Evolutionary conservation across 2,329 filamentous ascomycete genomes (phyloP).

Genomic region (Tolypocladium capitatum): DNA sequence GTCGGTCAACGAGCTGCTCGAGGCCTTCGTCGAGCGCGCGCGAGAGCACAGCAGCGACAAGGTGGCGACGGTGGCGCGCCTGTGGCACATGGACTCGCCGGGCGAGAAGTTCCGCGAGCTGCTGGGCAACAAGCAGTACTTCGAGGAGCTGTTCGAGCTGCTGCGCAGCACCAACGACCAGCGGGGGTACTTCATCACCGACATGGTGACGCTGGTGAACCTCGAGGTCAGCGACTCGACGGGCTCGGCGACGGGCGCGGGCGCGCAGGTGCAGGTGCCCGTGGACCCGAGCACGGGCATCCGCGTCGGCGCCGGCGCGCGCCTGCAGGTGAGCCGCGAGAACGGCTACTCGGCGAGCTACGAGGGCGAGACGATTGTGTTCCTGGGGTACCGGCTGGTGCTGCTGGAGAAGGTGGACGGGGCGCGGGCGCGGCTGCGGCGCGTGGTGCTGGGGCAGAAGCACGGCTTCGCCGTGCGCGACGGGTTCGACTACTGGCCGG

Average conservation of each 20-base stretch:
- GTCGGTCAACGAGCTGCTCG: conserved; percentile 13
- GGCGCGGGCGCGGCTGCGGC: conserved; percentile 11
- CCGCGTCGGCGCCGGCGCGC: conserved; percentile 7
- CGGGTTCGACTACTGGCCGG: conserved; percentile 14
- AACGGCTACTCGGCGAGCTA: conserved; percentile 10
- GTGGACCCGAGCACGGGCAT: conserved; percentile 9
- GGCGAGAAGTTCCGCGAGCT: conserved; percentile 16
- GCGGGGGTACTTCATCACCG: conserved; percentile 15
- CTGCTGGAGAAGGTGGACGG: conserved; percentile 14
- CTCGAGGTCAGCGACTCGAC: conserved; percentile 9
- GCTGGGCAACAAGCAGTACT: conserved; percentile 12
- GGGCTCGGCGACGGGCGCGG: conserved; percentile 4
- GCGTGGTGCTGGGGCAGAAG: conserved; percentile 33
- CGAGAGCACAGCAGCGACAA: conserved; percentile 8
- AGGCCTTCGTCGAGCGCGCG: conserved; percentile 12
- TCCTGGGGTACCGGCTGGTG: conserved; percentile 14
- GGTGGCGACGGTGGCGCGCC: conserved; percentile 13
- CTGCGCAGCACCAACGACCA: conserved; percentile 10
- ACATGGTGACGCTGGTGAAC: conserved; percentile 14
- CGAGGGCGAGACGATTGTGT: conserved; percentile 16
- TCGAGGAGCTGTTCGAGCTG: conserved; percentile 14
- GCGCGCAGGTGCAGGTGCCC: conserved; percentile 7
- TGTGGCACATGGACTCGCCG: conserved; percentile 18
- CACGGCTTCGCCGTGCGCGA: conserved; percentile 12
- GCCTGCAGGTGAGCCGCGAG: conserved; percentile 9